phyloP scores from a whole-genome alignment of 345 rosid genomes.

The Dovyalis caffra region DNA sequence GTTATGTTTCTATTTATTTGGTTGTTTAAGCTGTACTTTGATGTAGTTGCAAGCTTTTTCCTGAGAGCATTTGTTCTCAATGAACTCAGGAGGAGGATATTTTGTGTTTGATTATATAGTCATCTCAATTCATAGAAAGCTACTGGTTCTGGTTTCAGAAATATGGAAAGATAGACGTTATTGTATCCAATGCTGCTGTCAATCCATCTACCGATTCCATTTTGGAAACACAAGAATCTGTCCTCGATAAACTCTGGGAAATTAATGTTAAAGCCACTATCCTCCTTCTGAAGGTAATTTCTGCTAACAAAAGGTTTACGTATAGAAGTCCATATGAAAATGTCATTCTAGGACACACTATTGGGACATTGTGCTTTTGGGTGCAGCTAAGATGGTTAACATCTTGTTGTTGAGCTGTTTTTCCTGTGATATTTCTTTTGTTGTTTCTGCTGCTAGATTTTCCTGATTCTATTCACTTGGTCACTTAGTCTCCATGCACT shows the following conservation, averaged over 20 bases:
- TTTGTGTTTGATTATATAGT: no score
- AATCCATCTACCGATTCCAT: slow-evolving; percentile 67
- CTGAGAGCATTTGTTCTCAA: no score
- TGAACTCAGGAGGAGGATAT: no score
- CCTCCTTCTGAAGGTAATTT: slow-evolving; percentile 60
- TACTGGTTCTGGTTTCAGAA: slow-evolving; percentile 42
- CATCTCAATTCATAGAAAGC: not conserved
- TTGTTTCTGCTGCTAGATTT: not conserved
- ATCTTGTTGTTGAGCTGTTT: not conserved
- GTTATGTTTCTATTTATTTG: no score
- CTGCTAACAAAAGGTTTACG: no score
- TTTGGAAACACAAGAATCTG: slow-evolving; percentile 56
- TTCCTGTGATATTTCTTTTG: not conserved
- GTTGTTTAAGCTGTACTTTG: no score
- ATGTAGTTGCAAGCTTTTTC: no score
- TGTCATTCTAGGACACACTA: no score
- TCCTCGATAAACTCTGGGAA: slow-evolving; percentile 88
- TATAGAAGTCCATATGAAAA: not conserved
- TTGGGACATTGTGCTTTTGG: no score
- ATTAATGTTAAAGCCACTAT: slow-evolving; percentile 77
- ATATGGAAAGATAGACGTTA: slow-evolving; percentile 72
- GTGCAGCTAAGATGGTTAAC: no score
- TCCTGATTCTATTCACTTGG: no score
- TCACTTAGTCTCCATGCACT: not conserved
- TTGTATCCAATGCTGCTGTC: slow-evolving; percentile 81